A percentile compares a stretch with the other conserved stretches of the same genome.
phyloP scores from a whole-genome alignment of 495 filamentous ascomycete species.

The Penicillium mononematosum region DNA sequence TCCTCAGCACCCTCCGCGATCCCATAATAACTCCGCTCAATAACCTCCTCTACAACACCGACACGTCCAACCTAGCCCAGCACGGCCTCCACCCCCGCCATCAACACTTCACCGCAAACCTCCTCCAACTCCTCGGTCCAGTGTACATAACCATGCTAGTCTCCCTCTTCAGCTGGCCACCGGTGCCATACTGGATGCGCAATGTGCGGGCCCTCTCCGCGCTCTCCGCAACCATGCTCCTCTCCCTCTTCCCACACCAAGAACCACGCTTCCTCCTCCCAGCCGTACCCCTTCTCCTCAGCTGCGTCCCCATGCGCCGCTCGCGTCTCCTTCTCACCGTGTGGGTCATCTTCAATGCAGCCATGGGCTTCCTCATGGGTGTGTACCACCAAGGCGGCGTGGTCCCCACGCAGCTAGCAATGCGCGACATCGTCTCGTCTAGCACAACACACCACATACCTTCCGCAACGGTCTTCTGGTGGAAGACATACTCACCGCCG shows the following conservation, averaged over 20 bases:
- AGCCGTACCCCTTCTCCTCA: slow-evolving; percentile 81
- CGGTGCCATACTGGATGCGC: slow-evolving; percentile 50
- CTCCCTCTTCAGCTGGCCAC: slow-evolving; percentile 53
- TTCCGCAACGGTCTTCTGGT: slow-evolving; percentile 77
- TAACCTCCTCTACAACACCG: slow-evolving; percentile 84
- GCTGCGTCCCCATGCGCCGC: slow-evolving; percentile 70
- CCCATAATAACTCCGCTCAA: slow-evolving; percentile 88
- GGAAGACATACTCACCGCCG: slow-evolving; percentile 96
- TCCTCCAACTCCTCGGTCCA: slow-evolving; percentile 89
- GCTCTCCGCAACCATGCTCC: slow-evolving; percentile 71
- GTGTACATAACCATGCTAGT: slow-evolving; percentile 65
- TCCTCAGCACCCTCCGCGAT: slow-evolving; percentile 49
- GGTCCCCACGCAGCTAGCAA: slow-evolving; percentile 70
- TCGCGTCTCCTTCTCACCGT: slow-evolving; percentile 59
- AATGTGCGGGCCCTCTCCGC: slow-evolving; percentile 63
- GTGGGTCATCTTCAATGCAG: slow-evolving; percentile 83
- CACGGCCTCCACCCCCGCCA: slow-evolving; percentile 93
- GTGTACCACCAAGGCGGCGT: slow-evolving; percentile 93
- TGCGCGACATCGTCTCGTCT: slow-evolving; percentile 37
- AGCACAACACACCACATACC: slow-evolving; percentile 33
- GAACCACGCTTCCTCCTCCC: slow-evolving; percentile 93
- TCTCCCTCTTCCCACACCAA: slow-evolving; percentile 88
- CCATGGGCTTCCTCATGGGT: slow-evolving; percentile 82
- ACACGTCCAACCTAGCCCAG: slow-evolving; percentile 71
- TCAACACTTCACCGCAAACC: slow-evolving; percentile 81